phyloP scores from a whole-genome alignment of 2,329 filamentous ascomycete species.

The Elsinoe perseae region DNA sequence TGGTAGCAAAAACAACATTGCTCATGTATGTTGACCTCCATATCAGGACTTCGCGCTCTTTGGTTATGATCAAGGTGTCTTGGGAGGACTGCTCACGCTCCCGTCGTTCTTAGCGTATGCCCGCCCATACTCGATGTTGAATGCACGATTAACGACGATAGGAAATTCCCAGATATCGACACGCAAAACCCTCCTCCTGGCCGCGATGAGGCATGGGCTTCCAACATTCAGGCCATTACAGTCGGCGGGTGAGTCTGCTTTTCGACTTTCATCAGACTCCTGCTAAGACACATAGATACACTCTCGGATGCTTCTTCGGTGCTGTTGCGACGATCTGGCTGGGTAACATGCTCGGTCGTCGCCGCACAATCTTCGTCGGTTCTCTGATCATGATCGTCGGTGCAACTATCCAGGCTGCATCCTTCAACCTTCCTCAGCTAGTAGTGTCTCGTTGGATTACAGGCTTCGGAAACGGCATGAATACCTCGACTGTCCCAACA shows the following conservation, averaged over 20 bases:
- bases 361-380: constrained; percentile 42
- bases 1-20: background rate
- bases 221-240: constrained; percentile 26
- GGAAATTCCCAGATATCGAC: constrained; percentile 34
- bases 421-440: constrained; percentile 40
- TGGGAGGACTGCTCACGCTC: constrained; percentile 38
- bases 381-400: constrained; percentile 41
- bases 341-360: constrained; percentile 46
- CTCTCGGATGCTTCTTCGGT: constrained; percentile 43
- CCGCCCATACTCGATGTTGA: background rate
- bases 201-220: constrained; percentile 16
- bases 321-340: constrained; percentile 43
- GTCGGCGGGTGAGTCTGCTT: constrained; percentile 1
- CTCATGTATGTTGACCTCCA: background rate
- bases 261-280: background rate
- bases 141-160: background rate
- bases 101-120: constrained; percentile 32
- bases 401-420: constrained; percentile 38
- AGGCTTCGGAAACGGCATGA: constrained; percentile 44
- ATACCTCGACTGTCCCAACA: constrained; percentile 45
- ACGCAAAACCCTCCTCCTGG: constrained; percentile 19
- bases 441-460: constrained; percentile 43
- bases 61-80: constrained; percentile 30
- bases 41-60: constrained; percentile 15
- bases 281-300: constrained; percentile 22